Conservation (phyloP, 352 stramenopile genomes). For the Pythium oligandrum region DNA sequence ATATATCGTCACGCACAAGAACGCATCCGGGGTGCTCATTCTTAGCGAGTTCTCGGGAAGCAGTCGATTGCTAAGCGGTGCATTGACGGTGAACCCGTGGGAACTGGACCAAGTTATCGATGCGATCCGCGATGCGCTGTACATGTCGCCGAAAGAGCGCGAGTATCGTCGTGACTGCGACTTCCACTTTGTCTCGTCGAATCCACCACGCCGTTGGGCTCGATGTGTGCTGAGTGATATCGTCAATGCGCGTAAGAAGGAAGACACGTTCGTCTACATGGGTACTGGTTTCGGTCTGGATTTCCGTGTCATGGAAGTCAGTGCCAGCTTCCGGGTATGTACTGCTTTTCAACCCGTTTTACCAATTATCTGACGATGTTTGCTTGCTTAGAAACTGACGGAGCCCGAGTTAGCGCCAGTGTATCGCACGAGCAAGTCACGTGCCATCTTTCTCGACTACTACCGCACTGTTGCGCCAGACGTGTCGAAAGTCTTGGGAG, state of each 20-base stretch:
- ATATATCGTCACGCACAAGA: constrained; percentile 80
- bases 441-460: constrained; percentile 98
- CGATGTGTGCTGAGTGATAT: constrained; percentile 76
- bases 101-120: constrained; percentile 85
- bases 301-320: constrained; percentile 96
- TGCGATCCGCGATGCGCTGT: constrained; percentile 60
- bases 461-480: constrained; percentile 96
- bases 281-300: constrained; percentile 94
- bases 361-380: neutral
- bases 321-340: constrained; percentile 81
- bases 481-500: constrained; percentile 69
- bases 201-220: constrained; percentile 64
- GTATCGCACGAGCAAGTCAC: constrained; percentile 65
- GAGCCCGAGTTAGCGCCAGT: constrained; percentile 52
- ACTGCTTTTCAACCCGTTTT: neutral
- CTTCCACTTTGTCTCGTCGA: constrained; percentile 69
- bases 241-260: constrained; percentile 72
- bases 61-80: constrained; percentile 93
- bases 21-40: constrained; percentile 86
- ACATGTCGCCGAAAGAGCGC: constrained; percentile 66
- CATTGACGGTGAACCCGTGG: constrained; percentile 97
- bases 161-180: constrained; percentile 72
- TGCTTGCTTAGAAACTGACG: constrained; percentile 51
- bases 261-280: constrained; percentile 82
- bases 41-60: constrained; percentile 97